Base-by-base conservation (phyloP, 73 alveolate species). In the Paramecium pentaurelia region DNA sequence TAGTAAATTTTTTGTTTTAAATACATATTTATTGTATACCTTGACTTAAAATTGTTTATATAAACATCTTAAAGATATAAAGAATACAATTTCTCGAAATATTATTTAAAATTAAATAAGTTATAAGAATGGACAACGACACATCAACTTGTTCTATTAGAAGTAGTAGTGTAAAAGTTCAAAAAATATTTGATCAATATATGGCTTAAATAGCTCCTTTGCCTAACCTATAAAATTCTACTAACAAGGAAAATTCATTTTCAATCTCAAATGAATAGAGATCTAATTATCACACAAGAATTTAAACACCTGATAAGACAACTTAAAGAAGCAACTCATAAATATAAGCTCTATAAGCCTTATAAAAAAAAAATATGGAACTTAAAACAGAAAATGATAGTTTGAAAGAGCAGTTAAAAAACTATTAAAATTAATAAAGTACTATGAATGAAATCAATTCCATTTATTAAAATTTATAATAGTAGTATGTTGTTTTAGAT, bases 251-350 rank as follows among this genome's bases (percentile, higher is more conserved):
- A 38, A 75, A 75, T 75, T 38, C 60, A 12, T 75, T 75, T 75
- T 64, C 51, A 9, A 64, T 64, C 47, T 64, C 84, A 28, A 75
- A 38, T n/a, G 68, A 75, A n/a, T 27, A 75, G 25, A 6, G 88
- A 30, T 75, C 88, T 36, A 75, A 75, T 38, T 42, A 75, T 75
- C 88, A 75, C 20, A 75, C 68, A n/a, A 30, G 68, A 75, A 75
- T 75, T 42, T 38, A 75, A 38, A 75, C 88, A 1, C 88, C 88
- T 11, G 88, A 75, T 22, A 75, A 42, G 40, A 75, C 58, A 38
- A 38, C 88, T n/a, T 38, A 75, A 18, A 34, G 88, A 75, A 37
- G 38, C 37, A 75, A 42, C 34, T 75, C 88, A n/a, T 42, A 75
- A 34, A 38, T 75, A 14, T 38, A 75, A 75, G 58, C 47, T 75